Evolutionary conservation across 192 early-diverging fungal species (phyloP).

Genomic region (Pilobolus umbonatus): DNA sequence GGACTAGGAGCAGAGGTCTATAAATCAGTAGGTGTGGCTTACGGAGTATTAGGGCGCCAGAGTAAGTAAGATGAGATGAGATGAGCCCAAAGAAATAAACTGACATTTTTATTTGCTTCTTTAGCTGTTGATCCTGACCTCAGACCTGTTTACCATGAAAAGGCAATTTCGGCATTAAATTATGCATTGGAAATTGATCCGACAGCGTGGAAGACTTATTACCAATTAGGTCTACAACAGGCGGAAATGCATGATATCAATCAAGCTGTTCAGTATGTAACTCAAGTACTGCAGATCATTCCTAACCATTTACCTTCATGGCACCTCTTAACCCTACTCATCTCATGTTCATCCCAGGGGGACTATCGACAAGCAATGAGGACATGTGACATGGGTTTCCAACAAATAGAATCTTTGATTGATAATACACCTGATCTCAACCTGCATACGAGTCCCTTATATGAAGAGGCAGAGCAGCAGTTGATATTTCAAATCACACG

Average conservation of each 20-base stretch:
- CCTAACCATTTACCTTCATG: constrained; percentile 60
- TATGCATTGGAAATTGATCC: constrained; percentile 49
- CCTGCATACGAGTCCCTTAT: constrained; percentile 28
- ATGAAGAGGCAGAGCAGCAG: constrained; percentile 55
- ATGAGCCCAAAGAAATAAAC: background rate
- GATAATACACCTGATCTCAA: background rate
- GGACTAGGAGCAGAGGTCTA: constrained; percentile 21
- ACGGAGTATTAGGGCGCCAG: constrained; percentile 35
- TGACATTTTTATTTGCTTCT: constrained; percentile 7
- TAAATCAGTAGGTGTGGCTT: constrained; percentile 33
- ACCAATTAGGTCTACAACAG: constrained; percentile 64
- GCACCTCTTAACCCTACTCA: constrained; percentile 66
- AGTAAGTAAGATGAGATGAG: constrained; percentile 17
- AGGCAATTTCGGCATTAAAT: constrained; percentile 49
- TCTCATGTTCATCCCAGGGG: constrained; percentile 56
- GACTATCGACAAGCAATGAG: constrained; percentile 59
- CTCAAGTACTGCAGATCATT: constrained; percentile 49
- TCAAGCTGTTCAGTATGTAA: constrained; percentile 49
- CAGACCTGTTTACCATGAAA: constrained; percentile 57
- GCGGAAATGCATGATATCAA: constrained; percentile 60
- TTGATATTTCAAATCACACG: constrained; percentile 61
- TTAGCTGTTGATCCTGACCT: constrained; percentile 56
- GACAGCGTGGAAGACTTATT: constrained; percentile 51
- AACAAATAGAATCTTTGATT: constrained; percentile 50
- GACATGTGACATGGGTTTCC: constrained; percentile 57